Base-by-base conservation (phyloP, 2,329 filamentous ascomycete species). In the Pseudocercospora pini-densiflorae region DNA sequence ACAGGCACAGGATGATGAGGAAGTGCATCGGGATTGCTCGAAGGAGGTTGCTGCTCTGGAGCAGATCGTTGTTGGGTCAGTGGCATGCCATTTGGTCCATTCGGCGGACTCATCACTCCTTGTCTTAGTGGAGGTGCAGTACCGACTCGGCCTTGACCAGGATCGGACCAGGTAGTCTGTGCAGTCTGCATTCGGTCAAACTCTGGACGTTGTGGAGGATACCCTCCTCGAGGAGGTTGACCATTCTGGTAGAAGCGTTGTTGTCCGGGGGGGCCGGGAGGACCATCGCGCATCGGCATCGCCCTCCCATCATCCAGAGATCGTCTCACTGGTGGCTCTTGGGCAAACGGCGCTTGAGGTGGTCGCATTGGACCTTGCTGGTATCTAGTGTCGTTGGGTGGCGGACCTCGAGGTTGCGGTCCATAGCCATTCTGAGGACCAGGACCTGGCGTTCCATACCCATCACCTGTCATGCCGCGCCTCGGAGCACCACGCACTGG, bases 1-100 rank as follows among this genome's bases (percentile, higher is more conserved):
- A 87, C 83, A 8, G 87, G 69, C 5, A 69, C 78, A 27, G 86
- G 87, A 70, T 88, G 86, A 54, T 83, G 79, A 31, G 86, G 85
- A 14, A 88, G 79, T 8, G 84, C 79, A 75, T 88, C 86, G 1
- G 86, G 84, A 57, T 86, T 85, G 62, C 76, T 79, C 29, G 57
- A 54, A 10, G 63, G 70, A 23, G 67, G 57, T 21, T 60, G 59
- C 24, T 65, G 65, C 8, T 70, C 68, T 3, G 68, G 68, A 14
- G 68, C 67, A 47, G 71, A 72, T 12, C 70, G 70, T 49, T 70
- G 74, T 65, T 75, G 72, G 16, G 67, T 69, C 36, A 76, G 65
- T 21, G 77, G 73, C 10, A 69, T 12, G 47, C 45, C 23, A 60
- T 67, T 43, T 77, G 62, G 33, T 12, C 55, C 55, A 10, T 57